Conservation (phyloP, 2,329 filamentous ascomycete species). For the Epichloe festucae region DNA sequence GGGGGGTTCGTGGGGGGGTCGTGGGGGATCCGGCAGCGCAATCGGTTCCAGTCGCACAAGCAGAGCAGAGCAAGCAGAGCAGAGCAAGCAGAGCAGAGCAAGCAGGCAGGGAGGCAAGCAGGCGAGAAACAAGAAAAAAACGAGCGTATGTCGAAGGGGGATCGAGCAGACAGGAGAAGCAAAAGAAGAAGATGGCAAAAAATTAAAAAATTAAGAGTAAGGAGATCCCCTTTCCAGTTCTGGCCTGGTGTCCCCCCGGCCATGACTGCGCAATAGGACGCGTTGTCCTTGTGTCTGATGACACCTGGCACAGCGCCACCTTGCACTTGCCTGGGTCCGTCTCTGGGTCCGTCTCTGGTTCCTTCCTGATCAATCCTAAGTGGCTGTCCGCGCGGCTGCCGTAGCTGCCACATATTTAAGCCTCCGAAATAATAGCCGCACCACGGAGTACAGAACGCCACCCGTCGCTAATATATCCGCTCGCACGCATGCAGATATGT, state of each 20-base stretch:
- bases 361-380: neutral
- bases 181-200: too few species aligned
- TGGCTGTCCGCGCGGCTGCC: neutral
- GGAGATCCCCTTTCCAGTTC: neutral
- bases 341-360: too few species aligned
- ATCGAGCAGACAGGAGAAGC: neutral
- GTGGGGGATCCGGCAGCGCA: too few species aligned
- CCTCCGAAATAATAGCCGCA: neutral
- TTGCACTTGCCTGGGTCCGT: too few species aligned
- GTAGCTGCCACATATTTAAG: too few species aligned
- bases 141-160: neutral
- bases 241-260: neutral
- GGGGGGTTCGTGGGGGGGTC: too few species aligned
- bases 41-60: too few species aligned
- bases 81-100: too few species aligned
- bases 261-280: too few species aligned
- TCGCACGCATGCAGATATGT: neutral
- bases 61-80: too few species aligned
- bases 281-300: neutral
- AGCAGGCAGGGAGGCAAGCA: neutral
- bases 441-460: too few species aligned
- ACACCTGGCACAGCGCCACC: neutral
- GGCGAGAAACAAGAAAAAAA: neutral
- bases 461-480: neutral
- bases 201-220: too few species aligned